A percentile compares a stretch with the other conserved stretches of the same genome.
These are phyloP conservation scores for Ophiostoma ips DNA, from an alignment of 2,329 filamentous ascomycete species.

Conservation along the genomic window DNA sequence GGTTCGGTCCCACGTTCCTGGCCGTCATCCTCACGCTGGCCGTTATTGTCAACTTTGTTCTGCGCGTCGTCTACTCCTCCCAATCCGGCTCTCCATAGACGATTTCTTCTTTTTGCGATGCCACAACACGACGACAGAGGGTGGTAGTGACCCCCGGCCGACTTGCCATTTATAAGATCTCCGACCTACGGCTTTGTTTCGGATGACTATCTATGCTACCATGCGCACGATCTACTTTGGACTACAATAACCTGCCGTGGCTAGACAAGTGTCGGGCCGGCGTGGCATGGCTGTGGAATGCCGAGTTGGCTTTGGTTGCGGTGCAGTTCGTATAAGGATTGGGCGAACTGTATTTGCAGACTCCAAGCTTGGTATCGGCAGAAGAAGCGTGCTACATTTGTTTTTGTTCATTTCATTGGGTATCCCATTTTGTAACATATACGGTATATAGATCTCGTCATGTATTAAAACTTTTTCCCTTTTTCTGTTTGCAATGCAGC, in stretches of 20 bases:
- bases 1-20: conserved; percentile 82
- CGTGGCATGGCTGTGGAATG: background rate
- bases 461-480: background rate
- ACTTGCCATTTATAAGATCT: no score
- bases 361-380: no score
- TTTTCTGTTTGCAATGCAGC: background rate
- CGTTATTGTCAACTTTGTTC: conserved; percentile 90
- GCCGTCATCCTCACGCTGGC: conserved; percentile 75
- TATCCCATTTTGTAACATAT: background rate
- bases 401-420: background rate
- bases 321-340: no score
- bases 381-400: background rate
- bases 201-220: no score
- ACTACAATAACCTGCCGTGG: no score
- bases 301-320: no score
- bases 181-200: no score
- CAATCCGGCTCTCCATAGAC: background rate
- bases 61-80: conserved; percentile 47
- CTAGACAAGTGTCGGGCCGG: no score
- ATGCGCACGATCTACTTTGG: no score
- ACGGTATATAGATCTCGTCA: background rate
- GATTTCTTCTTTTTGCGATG: background rate
- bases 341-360: no score
- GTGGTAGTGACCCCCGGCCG: background rate
- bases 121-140: background rate